A percentile compares a stretch with the other conserved stretches of the same genome.
Evolutionary conservation across 2,329 filamentous ascomycete genomes (phyloP).

Genomic region (Mollisia scopiformis): DNA sequence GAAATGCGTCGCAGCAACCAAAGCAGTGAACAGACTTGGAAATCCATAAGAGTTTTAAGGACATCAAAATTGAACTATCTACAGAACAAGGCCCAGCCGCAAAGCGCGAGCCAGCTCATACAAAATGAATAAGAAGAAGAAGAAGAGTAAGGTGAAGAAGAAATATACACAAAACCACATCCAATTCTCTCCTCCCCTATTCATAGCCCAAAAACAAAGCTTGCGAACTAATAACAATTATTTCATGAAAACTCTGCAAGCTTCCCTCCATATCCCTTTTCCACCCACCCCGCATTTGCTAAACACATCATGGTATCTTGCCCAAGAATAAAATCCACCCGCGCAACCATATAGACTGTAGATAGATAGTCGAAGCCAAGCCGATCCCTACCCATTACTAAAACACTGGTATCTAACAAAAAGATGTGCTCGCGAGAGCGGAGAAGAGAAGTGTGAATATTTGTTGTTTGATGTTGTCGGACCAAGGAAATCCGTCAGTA

Average conservation of each 20-base stretch:
- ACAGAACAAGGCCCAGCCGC: slow-evolving; percentile 22
- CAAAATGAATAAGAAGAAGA: slow-evolving; percentile 2
- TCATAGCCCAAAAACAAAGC: neutral
- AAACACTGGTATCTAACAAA: slow-evolving; percentile 8
- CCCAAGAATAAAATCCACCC: neutral
- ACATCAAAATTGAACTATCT: slow-evolving; percentile 26
- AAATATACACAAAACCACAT: slow-evolving; percentile 25
- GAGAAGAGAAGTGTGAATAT: neutral
- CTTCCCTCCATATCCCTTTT: no score
- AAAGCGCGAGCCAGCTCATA: slow-evolving; percentile 21
- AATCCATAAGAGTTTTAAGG: slow-evolving; percentile 11
- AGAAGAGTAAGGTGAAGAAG: slow-evolving; percentile 1
- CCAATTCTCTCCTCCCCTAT: neutral
- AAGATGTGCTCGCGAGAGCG: neutral
- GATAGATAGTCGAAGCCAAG: neutral
- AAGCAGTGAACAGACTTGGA: neutral
- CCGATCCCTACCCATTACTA: slow-evolving; percentile 1
- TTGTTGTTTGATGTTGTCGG: neutral
- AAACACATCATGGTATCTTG: neutral
- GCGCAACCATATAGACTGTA: neutral
- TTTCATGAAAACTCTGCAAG: neutral
- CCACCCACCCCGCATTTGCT: neutral
- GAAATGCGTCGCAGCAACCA: neutral
- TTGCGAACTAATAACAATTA: neutral
- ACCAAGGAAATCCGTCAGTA: neutral